These are phyloP conservation scores for Sanghuangporus baumii DNA, from an alignment of 1,284 basidiomycete species.

Conservation along the genomic window DNA sequence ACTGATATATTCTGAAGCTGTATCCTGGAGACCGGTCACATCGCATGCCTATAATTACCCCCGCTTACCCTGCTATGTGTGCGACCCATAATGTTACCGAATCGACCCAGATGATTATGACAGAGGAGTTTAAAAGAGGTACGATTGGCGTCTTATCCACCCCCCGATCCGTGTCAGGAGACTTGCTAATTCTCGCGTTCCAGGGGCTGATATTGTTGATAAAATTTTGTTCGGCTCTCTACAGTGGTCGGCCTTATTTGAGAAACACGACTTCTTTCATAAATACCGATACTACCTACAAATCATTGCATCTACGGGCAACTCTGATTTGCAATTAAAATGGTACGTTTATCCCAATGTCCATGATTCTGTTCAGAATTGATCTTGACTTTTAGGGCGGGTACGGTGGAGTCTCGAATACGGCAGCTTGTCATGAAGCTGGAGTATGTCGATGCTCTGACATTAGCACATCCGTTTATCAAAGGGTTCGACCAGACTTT, in stretches of 20 bases:
- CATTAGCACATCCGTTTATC: conserved; percentile 91
- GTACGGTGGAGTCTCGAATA: conserved; percentile 96
- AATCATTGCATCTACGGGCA: conserved; percentile 88
- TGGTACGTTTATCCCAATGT: conserved; percentile 55
- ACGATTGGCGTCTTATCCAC: conserved; percentile 16
- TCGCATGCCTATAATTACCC: conserved; percentile 99
- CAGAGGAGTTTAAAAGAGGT: conserved; percentile 94
- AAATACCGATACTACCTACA: conserved; percentile 98
- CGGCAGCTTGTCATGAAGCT: conserved; percentile 97
- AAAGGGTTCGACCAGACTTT: conserved; percentile 90
- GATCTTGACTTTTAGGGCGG: conserved; percentile 51
- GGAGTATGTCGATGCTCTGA: conserved; percentile 89
- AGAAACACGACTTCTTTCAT: conserved; percentile 95
- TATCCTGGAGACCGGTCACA: conserved; percentile 92
- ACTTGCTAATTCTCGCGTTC: conserved; percentile 6
- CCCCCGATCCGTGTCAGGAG: neutral
- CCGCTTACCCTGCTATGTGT: conserved; percentile 99
- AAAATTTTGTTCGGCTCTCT: conserved; percentile 81
- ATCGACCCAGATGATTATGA: conserved; percentile 96
- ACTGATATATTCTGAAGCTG: conserved; percentile 42
- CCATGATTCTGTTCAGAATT: conserved; percentile 6
- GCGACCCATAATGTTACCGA: conserved; percentile 96
- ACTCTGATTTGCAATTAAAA: conserved; percentile 85
- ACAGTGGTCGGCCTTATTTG: conserved; percentile 90
- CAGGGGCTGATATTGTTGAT: conserved; percentile 91